phyloP scores from a whole-genome alignment of 2,329 filamentous ascomycete genomes.

The Penicillium sp. region DNA sequence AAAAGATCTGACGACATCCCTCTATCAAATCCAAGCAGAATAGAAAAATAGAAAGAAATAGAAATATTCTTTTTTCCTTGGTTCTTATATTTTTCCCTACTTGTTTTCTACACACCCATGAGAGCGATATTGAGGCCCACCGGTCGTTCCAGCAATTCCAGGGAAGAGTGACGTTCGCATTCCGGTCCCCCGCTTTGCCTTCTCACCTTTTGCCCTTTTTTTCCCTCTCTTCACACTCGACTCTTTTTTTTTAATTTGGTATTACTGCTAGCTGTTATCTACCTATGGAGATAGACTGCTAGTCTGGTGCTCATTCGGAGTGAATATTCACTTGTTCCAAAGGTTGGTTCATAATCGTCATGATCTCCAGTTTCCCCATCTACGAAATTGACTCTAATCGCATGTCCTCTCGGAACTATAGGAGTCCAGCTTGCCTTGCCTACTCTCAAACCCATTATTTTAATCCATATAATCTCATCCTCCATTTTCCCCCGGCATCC shows the following conservation, averaged over 20 bases:
- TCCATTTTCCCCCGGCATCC: neutral
- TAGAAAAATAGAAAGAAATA: neutral
- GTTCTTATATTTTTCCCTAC: too few relatives aligned
- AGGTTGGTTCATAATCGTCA: constrained; percentile 5
- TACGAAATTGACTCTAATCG: constrained; percentile 3
- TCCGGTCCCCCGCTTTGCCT: constrained; percentile 7
- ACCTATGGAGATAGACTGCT: constrained; percentile 2
- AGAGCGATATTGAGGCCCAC: constrained; percentile 17
- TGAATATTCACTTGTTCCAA: neutral
- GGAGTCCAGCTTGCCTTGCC: neutral
- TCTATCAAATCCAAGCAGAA: neutral
- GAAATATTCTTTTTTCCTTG: neutral
- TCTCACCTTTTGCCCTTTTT: neutral
- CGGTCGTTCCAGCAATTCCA: neutral
- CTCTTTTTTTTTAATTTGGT: neutral
- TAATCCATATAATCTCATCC: neutral
- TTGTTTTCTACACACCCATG: constrained; percentile 2
- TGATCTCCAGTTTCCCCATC: constrained; percentile 5
- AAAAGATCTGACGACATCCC: neutral
- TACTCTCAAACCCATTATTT: neutral
- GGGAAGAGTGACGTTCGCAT: constrained; percentile 4
- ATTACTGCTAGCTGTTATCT: neutral
- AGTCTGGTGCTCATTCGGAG: neutral
- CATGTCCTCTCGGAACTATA: neutral
- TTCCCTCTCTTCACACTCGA: neutral